Base-by-base conservation (phyloP, 1,139 yeast genomes). In the Fermentozyma sake region DNA sequence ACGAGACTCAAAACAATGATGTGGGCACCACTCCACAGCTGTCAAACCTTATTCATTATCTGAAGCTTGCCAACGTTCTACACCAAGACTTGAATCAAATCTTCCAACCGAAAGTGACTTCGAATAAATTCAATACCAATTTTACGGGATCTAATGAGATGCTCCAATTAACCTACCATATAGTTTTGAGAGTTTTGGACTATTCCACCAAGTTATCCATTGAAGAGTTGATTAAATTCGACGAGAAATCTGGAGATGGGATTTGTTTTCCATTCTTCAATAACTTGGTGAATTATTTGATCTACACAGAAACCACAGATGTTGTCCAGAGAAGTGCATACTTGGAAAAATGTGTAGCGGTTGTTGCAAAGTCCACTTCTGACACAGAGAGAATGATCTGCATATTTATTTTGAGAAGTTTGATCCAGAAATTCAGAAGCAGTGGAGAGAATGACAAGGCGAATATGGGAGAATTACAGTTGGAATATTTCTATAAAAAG, bases 401-500 rank as follows among this genome's bases (percentile, higher is more conserved):
- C 23, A 34, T 49, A 1, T 45, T 52, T 23, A 40, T 54, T 5
- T 43, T 55, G 28, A 42, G 40, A 22, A 36, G 44, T 14, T 37
- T 50, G 27, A 29, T 38, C 3, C 29, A 24, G 22, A 37, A 42
- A 18, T 44, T 49, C 25, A 36, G 38, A 22, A 35, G 33, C 7
- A 28, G 31, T 7, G 58, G 58, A 1, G 52, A 52, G 18, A 35
- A 35, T 17, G 55, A 51, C 23, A 44, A 47, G 28, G 50, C 48
- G 5, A 38, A 36, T 16, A 38, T 53, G 44, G 48, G 48, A 1
- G 47, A 49, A 21, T 38, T 52, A 14, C 58, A 53, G 32, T 28
- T 50, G 15, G 41, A 46, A 26, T 41, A 38, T 25, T 35, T 43
- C 15, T 22, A 29, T 16, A 42, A 45, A 14, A 20, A 34, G 6